Base-by-base conservation (phyloP, 306 rosid genomes). In the Morella rubra region DNA sequence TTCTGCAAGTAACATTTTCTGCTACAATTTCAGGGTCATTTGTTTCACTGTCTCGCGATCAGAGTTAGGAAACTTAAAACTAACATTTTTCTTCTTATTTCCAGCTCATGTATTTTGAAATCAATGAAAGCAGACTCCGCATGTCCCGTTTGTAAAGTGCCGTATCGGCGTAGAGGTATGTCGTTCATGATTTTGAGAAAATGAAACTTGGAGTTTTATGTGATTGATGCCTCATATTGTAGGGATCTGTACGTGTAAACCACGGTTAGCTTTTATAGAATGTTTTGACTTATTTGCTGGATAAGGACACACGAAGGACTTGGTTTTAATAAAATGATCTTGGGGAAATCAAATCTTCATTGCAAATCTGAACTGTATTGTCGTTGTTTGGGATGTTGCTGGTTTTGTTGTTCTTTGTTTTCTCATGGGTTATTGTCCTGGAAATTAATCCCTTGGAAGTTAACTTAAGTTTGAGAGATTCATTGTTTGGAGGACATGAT, bases 91-190 rank as follows among this genome's bases (percentile, higher is more conserved):
- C 14, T 77, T 50, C 49, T 80, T 80, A 45, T 18, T 69, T 84
- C 65, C 89, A 94, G 98, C 73, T 76, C 83, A 2, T 94, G 98
- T 61, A 85, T 94, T 40, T 71, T 74, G 76, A 84, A 85, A 76
- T 91, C 96, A 18, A 90, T 94, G 98, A 94, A 89, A 74, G 89
- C 89, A 6, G 85, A 50, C 24, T 88, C 92, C 40, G 62, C 79
- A 78, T 95, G 99, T 75, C 99, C 99, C 7, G 96, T 95, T 11
- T 95, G 97, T 66, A 95, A 92, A 87, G 32, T 89, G 55, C 99
- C 99, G 5, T 92, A 77, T 85, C 84, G 78, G 74, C 97, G 96
- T 67, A 82, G 99, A 85, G 99, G 99, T 89, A 80, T 4, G 44
- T 4, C 37, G 11, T 9, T 32, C 37, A 32, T 32, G 37, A 32